A percentile compares a stretch with the other conserved stretches of the same genome.
Conservation (phyloP, 139 green algal species). For the Gonium pectorale region DNA sequence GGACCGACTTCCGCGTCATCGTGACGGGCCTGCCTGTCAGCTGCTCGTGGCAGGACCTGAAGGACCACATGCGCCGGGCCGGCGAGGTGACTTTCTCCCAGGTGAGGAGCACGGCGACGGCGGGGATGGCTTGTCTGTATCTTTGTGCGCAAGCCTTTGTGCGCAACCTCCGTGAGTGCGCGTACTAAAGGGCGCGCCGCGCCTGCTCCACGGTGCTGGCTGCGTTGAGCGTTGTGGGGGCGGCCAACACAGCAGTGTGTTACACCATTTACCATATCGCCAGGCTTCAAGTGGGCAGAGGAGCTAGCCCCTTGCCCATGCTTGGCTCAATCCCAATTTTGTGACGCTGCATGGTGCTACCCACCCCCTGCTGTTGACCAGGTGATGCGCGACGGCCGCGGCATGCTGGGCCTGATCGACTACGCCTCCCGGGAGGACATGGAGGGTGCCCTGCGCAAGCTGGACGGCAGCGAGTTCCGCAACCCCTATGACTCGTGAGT, state of each 20-base stretch:
- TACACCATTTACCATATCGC: too few relatives aligned
- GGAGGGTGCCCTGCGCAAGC: constrained; percentile 70
- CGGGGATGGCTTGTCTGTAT: neutral
- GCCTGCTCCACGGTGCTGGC: too few relatives aligned
- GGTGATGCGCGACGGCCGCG: constrained; percentile 70
- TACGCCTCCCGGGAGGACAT: constrained; percentile 72
- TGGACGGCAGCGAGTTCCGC: constrained; percentile 86
- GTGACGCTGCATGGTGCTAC: too few relatives aligned
- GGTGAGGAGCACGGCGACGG: constrained; percentile 50
- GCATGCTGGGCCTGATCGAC: constrained; percentile 77
- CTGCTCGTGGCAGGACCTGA: constrained; percentile 96
- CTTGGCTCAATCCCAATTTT: too few relatives aligned
- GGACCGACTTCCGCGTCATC: constrained; percentile 76
- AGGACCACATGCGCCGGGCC: constrained; percentile 86
- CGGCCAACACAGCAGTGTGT: too few relatives aligned
- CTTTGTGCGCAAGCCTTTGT: too few relatives aligned
- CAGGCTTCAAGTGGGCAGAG: too few relatives aligned
- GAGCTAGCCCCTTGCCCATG: too few relatives aligned
- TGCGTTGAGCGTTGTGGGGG: too few relatives aligned
- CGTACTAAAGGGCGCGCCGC: too few relatives aligned
- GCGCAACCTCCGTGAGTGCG: too few relatives aligned
- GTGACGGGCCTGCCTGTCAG: constrained; percentile 85
- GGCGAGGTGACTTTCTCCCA: constrained; percentile 75
- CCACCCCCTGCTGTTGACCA: too few relatives aligned
- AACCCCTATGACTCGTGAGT: constrained; percentile 86